A percentile compares a stretch with the other conserved stretches of the same genome.
These are phyloP conservation scores for Podospora sp. DNA, from an alignment of 495 filamentous ascomycete species.

Conservation along the genomic window DNA sequence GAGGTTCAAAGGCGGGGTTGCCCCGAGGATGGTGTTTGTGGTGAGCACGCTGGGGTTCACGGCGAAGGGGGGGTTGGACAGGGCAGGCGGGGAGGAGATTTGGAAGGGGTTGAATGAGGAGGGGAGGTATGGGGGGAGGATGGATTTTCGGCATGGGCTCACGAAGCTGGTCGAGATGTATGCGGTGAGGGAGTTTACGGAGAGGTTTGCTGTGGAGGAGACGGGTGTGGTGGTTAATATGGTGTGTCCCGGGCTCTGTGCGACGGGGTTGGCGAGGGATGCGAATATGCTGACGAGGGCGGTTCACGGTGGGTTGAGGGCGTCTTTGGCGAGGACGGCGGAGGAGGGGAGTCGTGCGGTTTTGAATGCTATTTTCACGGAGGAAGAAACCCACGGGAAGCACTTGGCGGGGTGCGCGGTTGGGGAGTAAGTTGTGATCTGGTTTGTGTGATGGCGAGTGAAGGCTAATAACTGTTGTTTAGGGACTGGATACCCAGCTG, in stretches of 20 bases:
- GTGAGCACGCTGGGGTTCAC: neutral
- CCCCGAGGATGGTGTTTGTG: slow-evolving; percentile 1
- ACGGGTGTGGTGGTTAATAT: slow-evolving; percentile 42
- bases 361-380: slow-evolving; percentile 38
- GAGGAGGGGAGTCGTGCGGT: slow-evolving; percentile 46
- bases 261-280: slow-evolving; percentile 35
- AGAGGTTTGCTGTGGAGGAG: slow-evolving; percentile 13
- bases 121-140: neutral
- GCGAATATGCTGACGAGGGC: neutral
- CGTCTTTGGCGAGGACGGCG: slow-evolving; percentile 33
- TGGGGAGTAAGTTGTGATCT: slow-evolving; percentile 14
- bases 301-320: neutral
- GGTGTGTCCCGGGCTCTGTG: slow-evolving; percentile 45
- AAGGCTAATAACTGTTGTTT: neutral
- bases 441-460: neutral
- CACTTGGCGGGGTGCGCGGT: slow-evolving; percentile 18
- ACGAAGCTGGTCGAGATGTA: slow-evolving; percentile 23
- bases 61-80: neutral
- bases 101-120: neutral
- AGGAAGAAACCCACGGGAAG: slow-evolving; percentile 33
- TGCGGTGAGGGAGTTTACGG: slow-evolving; percentile 30
- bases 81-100: slow-evolving; percentile 18
- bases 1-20: neutral
- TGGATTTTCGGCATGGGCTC: slow-evolving; percentile 12
- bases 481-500: slow-evolving; percentile 21